Evolutionary conservation across 164 flowering plant genomes (phyloP), one percentile per base, ranked within the genome.

Genomic region (Sextonia rubra): DNA sequence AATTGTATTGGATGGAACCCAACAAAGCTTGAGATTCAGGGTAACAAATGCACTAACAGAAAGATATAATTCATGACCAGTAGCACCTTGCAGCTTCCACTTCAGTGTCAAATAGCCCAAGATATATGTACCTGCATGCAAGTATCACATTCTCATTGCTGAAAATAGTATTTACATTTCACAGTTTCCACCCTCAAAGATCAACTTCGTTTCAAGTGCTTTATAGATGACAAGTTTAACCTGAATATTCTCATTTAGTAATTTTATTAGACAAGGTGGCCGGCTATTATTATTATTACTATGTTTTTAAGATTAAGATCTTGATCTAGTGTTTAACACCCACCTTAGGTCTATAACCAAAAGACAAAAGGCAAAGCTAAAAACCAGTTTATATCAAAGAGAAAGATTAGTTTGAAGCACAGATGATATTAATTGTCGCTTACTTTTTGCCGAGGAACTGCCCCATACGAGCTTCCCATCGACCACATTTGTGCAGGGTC

Each of bases 1-100:
- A 76, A 27, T 80, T 29, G 74, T 79, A 85, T 87, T 80, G 85
- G 44, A 86, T 76, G 71, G 85, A 78, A 76, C 70, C 73, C 73
- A 47, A 71, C 80, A 58, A 69, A 78, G 81, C 74, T 78, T 80
- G 74, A 77, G 78, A 75, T 83, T 75, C 77, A 64, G 75, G 72
- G 70, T 71, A 71, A 83, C 52, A 48, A 71, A 75, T 66, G 76
- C 69, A 78, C 74, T 75, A 81, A 73, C 78, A 76, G 76, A 73
- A 80, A 79, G 82, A 75, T 74, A 80, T 79, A 82, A 85, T 84
- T 84, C 74, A 83, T 76, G 77, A 77, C 82, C 82, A 82, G 37
- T 64, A 84, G 82, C 87, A 94, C 98, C 98, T 94, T 91, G 98
- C 98, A 80, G 97, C 97, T 83, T 94, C 97, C 75, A 90, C 80